These are phyloP conservation scores for Trichoderma gamsii DNA, from an alignment of 495 filamentous ascomycete genomes.

Conservation along the genomic window DNA sequence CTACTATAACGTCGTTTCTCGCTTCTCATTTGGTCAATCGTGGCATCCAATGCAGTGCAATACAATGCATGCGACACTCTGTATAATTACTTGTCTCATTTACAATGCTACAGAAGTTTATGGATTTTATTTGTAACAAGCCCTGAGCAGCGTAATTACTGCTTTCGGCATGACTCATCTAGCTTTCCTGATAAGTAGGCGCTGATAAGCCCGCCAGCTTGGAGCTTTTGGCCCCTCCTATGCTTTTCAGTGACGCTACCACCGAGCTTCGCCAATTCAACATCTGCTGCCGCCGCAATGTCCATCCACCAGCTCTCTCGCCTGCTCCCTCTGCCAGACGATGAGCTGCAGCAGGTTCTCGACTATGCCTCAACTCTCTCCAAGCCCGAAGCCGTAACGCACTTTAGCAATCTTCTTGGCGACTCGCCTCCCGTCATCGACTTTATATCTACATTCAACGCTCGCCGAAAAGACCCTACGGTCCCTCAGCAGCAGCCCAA, in stretches of 20 bases:
- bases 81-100: too few species aligned
- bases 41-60: too few species aligned
- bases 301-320: conserved; percentile 65
- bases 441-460: conserved; percentile 89
- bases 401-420: conserved; percentile 83
- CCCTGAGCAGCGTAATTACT: too few species aligned
- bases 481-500: conserved; percentile 17
- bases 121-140: too few species aligned
- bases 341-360: conserved; percentile 73
- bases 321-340: conserved; percentile 76
- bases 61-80: too few species aligned
- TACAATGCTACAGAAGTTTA: too few species aligned
- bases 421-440: conserved; percentile 79
- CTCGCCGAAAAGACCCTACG: conserved; percentile 51
- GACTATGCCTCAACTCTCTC: conserved; percentile 67
- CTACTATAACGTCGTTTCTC: too few species aligned
- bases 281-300: conserved; percentile 28
- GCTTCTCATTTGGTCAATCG: too few species aligned
- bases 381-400: conserved; percentile 67
- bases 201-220: background rate
- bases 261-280: background rate
- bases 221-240: conserved; percentile 1
- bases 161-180: conserved; percentile 9
- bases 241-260: background rate
- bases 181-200: background rate